Evolutionary conservation across 768 basidiomycete species (phyloP).

Genomic region (Pleurotus cornucopiae): DNA sequence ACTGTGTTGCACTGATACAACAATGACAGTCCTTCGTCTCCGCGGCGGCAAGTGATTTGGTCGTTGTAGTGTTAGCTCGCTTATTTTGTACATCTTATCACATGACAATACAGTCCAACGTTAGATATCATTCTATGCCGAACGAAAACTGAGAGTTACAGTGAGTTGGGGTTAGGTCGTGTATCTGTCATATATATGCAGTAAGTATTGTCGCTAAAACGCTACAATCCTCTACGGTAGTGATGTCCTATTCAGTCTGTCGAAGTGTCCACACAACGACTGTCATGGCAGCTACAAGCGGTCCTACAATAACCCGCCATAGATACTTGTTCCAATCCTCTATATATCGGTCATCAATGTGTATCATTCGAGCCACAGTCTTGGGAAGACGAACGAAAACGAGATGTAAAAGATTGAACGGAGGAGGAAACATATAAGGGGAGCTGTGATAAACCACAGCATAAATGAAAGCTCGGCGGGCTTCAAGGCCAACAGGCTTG

Average conservation of each 20-base stretch:
- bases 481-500: constrained; percentile 32
- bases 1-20: constrained; percentile 43
- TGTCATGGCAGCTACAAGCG: constrained; percentile 26
- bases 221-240: background rate
- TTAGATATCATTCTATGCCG: no score
- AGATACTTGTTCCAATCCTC: constrained; percentile 24
- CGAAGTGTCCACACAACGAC: constrained; percentile 3
- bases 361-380: constrained; percentile 13
- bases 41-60: constrained; percentile 63
- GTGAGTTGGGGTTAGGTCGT: no score
- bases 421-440: constrained; percentile 44
- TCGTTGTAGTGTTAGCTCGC: no score
- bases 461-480: constrained; percentile 36
- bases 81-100: no score
- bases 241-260: background rate
- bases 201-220: background rate
- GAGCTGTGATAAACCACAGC: constrained; percentile 30
- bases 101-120: no score
- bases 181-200: no score
- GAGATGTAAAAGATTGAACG: constrained; percentile 41
- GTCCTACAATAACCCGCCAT: constrained; percentile 40
- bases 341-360: constrained; percentile 14
- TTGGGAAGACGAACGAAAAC: constrained; percentile 20
- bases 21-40: constrained; percentile 60
- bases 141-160: no score